Evolutionary conservation across 2,329 filamentous ascomycete genomes (phyloP), one percentile per base, ranked within the genome.

Genomic region (Paecilomyces fulvus): DNA sequence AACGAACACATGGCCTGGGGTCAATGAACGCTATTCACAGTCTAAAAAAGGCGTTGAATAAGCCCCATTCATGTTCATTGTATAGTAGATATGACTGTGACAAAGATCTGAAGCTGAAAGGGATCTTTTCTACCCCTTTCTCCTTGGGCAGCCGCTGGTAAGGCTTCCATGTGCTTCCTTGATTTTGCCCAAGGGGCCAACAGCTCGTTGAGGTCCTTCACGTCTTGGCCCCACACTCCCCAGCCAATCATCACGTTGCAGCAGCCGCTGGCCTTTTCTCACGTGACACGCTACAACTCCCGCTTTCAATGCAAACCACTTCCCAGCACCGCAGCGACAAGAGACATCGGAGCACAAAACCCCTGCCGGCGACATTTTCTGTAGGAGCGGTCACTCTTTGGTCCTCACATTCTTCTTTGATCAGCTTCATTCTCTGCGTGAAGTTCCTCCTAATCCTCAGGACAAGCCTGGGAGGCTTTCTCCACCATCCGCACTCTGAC

Each of bases 241-340:
- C 54, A 57, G 53, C 66, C 62, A 69, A 69, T 69, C 62, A 67
- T 58, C 61, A 59, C 57, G 55, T 58, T 59, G 48, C 33, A 12
- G 30, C 46, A 23, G 28, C 14, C 54, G 31, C 55, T 21, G 58
- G 60, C 56, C 57, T 52, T 31, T 60, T 50, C 43, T 64, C 69
- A 71, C 67, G 66, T 72, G 69, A 70, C 20, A 25, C 25, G 17
- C 55, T 57, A 53, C 60, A 58, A 70, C 69, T 70, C 67, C 68
- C 68, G 71, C 70, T 69, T 68, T 72, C 63, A 68, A 71, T 69
- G 69, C 71, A 73, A 73, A 72, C 68, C 68, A 65, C 65, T 66
- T 67, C 61, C 58, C 59, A 62, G 61, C 63, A 59, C 61, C 63
- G 60, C 55, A 57, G 52, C 55, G 61, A 60, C 60, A 59, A 63